Evolutionary conservation across 345 rosid species (phyloP).

Genomic region (Hibiscus syriacus): DNA sequence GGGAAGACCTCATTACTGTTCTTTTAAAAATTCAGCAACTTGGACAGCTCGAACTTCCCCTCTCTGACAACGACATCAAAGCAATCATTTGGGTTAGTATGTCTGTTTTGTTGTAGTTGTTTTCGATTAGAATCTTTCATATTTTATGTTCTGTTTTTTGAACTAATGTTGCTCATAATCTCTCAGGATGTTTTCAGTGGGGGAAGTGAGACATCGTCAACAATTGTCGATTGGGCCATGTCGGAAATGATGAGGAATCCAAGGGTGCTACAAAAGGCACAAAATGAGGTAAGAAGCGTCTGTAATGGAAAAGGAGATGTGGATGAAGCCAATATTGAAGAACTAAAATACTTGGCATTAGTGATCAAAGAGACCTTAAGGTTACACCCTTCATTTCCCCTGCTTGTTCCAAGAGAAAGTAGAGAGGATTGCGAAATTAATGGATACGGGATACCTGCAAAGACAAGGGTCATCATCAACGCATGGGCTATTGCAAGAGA

Average conservation of each 20-base stretch:
- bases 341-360: slow-evolving; percentile 13
- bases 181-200: slow-evolving; percentile 23
- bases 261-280: slow-evolving; percentile 14
- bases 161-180: not conserved
- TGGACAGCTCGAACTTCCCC: not conserved
- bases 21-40: not conserved
- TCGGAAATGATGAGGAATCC: slow-evolving; percentile 22
- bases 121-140: not conserved
- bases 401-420: slow-evolving; percentile 20
- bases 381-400: slow-evolving; percentile 17
- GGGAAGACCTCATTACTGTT: not conserved
- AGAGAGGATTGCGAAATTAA: slow-evolving; percentile 4
- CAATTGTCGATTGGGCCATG: slow-evolving; percentile 25
- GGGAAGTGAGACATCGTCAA: slow-evolving; percentile 26
- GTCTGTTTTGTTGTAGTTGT: not conserved
- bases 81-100: slow-evolving; percentile 3
- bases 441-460: not conserved
- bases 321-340: slow-evolving; percentile 1
- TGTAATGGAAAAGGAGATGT: not conserved
- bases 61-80: not conserved
- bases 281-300: slow-evolving; percentile 19
- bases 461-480: slow-evolving; percentile 1
- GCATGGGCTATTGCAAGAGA: slow-evolving; percentile 13
- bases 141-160: not conserved
- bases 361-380: slow-evolving; percentile 22